These are phyloP conservation scores for Aspergillus biplanus DNA, from an alignment of 495 filamentous ascomycete species.

Conservation along the genomic window DNA sequence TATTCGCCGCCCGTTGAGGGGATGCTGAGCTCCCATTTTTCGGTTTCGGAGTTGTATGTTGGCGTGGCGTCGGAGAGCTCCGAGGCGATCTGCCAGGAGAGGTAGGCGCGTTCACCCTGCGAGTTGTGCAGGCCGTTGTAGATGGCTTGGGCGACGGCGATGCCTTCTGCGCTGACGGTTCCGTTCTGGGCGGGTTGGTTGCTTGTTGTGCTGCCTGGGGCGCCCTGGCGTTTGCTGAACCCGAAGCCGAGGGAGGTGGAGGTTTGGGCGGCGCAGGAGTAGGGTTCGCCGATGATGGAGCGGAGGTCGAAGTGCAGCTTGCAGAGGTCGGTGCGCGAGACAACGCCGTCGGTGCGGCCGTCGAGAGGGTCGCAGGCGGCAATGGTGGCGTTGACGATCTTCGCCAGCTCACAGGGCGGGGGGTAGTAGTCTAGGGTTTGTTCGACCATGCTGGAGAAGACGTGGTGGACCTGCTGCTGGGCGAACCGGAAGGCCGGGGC, in stretches of 20 bases:
- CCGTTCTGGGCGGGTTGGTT: constrained; percentile 39
- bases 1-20: constrained; percentile 31
- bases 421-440: constrained; percentile 53
- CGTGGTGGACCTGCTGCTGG: constrained; percentile 55
- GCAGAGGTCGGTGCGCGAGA: constrained; percentile 57
- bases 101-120: constrained; percentile 37
- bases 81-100: constrained; percentile 38
- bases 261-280: constrained; percentile 50
- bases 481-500: constrained; percentile 57
- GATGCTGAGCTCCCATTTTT: constrained; percentile 28
- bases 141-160: constrained; percentile 38
- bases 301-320: constrained; percentile 48
- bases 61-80: constrained; percentile 35
- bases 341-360: constrained; percentile 55
- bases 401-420: constrained; percentile 52
- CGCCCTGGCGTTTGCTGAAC: constrained; percentile 38
- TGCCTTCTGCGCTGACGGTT: constrained; percentile 32
- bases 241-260: constrained; percentile 40
- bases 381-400: constrained; percentile 56
- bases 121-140: constrained; percentile 37
- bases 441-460: constrained; percentile 48
- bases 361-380: constrained; percentile 56
- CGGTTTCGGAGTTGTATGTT: constrained; percentile 25
- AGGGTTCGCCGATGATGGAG: constrained; percentile 49
- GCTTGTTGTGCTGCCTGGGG: constrained; percentile 31